Conservation (phyloP, 176 grass and related monocot genomes). For the Secale cereale region DNA sequence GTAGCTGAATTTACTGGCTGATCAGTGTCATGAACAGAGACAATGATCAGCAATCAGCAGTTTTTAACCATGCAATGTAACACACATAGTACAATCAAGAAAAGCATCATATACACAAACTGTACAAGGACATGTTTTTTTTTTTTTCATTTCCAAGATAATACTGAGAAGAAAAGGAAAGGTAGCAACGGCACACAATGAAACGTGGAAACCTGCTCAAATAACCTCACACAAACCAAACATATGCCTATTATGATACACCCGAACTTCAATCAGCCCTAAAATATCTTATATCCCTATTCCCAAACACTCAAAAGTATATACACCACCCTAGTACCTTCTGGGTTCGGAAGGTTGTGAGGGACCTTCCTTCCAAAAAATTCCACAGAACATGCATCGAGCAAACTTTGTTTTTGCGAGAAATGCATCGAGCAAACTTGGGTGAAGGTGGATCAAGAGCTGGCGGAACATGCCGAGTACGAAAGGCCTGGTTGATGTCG, state of each 20-base stretch:
- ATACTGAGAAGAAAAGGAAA: neutral
- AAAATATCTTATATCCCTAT: neutral
- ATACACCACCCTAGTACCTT: conserved; percentile 1
- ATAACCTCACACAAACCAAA: neutral
- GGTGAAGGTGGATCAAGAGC: conserved; percentile 35
- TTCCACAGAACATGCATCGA: conserved; percentile 36
- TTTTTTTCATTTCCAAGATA: neutral
- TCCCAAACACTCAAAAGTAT: neutral
- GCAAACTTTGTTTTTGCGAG: too few species aligned
- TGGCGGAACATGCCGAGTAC: conserved; percentile 13
- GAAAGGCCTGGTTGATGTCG: conserved; percentile 5
- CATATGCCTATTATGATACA: neutral
- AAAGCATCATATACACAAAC: neutral
- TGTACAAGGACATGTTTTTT: neutral
- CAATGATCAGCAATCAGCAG: neutral
- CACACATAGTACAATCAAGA: neutral
- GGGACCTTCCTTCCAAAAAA: conserved; percentile 30
- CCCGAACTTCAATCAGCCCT: neutral
- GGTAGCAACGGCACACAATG: neutral
- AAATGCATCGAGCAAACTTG: conserved; percentile 34
- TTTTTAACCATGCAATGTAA: neutral
- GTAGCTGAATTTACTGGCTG: neutral
- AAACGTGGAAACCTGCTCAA: neutral
- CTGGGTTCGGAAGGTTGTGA: conserved; percentile 19
- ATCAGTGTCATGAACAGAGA: neutral